Evolutionary conservation across 176 grass and related monocot genomes (phyloP).

Genomic region (Avena insularis): DNA sequence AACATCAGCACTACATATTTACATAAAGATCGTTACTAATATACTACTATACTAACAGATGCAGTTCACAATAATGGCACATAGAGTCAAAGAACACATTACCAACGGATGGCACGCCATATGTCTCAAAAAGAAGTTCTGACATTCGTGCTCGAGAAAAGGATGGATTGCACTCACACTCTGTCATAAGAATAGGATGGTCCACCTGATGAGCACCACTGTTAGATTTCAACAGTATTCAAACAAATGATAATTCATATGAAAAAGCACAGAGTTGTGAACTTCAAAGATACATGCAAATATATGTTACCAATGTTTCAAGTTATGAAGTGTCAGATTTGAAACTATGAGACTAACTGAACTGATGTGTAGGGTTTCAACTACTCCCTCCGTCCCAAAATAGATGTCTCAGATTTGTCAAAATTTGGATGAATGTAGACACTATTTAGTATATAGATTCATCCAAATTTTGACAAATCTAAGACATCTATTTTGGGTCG

Average conservation of each 20-base stretch:
- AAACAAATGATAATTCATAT: conserved; percentile 29
- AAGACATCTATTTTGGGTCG: too few relatives aligned
- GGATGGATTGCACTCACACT: conserved; percentile 92
- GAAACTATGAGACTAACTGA: conserved; percentile 1
- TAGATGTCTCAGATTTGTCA: too few relatives aligned
- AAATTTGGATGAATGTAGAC: too few relatives aligned
- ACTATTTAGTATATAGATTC: too few relatives aligned
- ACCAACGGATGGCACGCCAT: conserved; percentile 89
- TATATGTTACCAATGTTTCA: conserved; percentile 4
- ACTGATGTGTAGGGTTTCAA: not conserved
- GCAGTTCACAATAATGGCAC: conserved; percentile 35
- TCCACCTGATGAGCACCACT: conserved; percentile 64
- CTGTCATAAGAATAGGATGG: conserved; percentile 99
- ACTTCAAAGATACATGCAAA: conserved; percentile 20
- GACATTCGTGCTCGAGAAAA: conserved; percentile 95
- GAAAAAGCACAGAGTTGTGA: conserved; percentile 2
- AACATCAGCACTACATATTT: conserved; percentile 18
- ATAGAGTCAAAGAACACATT: conserved; percentile 46
- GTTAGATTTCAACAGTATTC: conserved; percentile 44
- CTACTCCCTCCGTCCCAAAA: too few relatives aligned
- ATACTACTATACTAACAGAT: conserved; percentile 25
- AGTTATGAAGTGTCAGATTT: not conserved
- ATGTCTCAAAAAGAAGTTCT: conserved; percentile 98
- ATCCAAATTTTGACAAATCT: too few relatives aligned
- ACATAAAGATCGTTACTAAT: not conserved